phyloP scores from a whole-genome alignment of 2,329 filamentous ascomycete genomes.

The Aspergillus calidoustus region DNA sequence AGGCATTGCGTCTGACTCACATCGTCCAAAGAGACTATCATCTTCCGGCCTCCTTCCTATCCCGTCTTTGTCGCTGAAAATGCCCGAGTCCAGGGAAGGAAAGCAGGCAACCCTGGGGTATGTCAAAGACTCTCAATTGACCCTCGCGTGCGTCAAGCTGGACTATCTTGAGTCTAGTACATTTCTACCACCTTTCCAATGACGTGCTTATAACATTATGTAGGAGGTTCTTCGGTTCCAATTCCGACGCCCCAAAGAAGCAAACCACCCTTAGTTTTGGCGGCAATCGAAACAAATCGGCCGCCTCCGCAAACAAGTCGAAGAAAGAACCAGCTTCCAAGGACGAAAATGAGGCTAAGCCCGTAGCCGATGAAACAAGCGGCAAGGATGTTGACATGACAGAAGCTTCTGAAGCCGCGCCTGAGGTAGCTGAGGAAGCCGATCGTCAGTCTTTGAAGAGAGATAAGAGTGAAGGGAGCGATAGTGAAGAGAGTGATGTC shows the following conservation, averaged over 20 bases:
- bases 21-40: background rate
- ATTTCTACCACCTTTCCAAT: background rate
- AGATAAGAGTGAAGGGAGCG: slow-evolving; percentile 35
- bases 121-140: slow-evolving; percentile 74
- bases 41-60: background rate
- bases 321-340: slow-evolving; percentile 28
- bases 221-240: slow-evolving; percentile 84
- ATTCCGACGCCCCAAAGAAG: slow-evolving; percentile 67
- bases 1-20: background rate
- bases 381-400: slow-evolving; percentile 19
- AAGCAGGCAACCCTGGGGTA: slow-evolving; percentile 91
- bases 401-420: slow-evolving; percentile 18
- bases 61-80: slow-evolving; percentile 2
- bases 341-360: slow-evolving; percentile 3
- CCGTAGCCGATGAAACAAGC: slow-evolving; percentile 18
- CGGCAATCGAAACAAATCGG: slow-evolving; percentile 53
- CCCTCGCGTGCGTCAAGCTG: slow-evolving; percentile 65
- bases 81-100: slow-evolving; percentile 28
- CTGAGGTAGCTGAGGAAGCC: slow-evolving; percentile 6
- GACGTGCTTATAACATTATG: slow-evolving; percentile 7
- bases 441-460: slow-evolving; percentile 23
- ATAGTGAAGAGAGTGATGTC: slow-evolving; percentile 43
- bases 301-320: slow-evolving; percentile 31
- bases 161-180: background rate
- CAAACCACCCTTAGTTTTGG: slow-evolving; percentile 82